Conservation (phyloP, 2,329 filamentous ascomycete genomes). For the Cladosporium halotolerans region DNA sequence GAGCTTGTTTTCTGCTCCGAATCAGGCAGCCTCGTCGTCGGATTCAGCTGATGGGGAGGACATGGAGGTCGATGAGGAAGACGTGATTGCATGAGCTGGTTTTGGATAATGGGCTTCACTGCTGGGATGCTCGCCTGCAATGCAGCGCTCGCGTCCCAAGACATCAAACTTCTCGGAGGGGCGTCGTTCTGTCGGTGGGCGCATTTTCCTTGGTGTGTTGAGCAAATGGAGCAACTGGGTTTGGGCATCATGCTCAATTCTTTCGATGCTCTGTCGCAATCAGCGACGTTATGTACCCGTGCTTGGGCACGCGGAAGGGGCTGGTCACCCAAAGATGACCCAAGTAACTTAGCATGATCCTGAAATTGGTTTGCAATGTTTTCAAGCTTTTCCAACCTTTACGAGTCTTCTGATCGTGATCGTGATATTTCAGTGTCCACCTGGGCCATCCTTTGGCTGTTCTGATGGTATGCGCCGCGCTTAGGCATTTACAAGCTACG, state of each 20-base stretch:
- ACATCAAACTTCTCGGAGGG: not conserved
- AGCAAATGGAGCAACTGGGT: not conserved
- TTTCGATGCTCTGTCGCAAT: not conserved
- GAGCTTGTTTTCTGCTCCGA: not conserved
- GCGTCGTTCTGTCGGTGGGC: not conserved
- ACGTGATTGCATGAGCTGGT: too few species aligned
- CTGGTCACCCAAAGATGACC: conserved; percentile 7
- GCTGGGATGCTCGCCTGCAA: too few species aligned
- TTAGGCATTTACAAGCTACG: too few species aligned
- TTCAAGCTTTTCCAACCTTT: too few species aligned
- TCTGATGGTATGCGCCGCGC: too few species aligned
- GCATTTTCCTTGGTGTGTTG: not conserved
- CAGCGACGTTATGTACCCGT: too few species aligned
- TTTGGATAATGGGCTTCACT: too few species aligned
- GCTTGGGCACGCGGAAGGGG: not conserved
- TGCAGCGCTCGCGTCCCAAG: too few species aligned
- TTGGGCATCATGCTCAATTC: not conserved
- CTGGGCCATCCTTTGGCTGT: too few species aligned
- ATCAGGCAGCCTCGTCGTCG: not conserved
- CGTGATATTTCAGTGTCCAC: too few species aligned
- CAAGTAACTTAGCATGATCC: not conserved
- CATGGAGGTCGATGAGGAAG: not conserved
- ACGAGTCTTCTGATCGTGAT: too few species aligned
- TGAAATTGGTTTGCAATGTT: too few species aligned
- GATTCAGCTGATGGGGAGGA: not conserved